A percentile compares a stretch with the other conserved stretches of the same genome.
Conservation (phyloP, 2,329 filamentous ascomycete genomes). For the Hymenoscyphus scutula region DNA sequence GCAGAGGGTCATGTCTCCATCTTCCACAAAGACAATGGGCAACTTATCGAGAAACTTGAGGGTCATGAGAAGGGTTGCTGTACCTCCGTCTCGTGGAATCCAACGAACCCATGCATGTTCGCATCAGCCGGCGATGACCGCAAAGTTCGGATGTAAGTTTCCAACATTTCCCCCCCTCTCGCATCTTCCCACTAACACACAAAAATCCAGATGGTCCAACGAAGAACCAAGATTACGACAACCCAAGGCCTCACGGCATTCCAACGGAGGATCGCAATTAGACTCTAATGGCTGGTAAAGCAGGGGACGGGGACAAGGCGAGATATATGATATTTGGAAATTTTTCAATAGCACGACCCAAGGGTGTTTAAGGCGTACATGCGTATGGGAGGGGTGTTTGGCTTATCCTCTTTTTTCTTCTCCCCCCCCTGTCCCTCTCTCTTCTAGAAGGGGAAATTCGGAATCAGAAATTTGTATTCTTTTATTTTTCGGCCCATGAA, state of each 20-base stretch:
- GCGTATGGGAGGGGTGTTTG: not conserved
- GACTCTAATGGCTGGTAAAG: conserved; percentile 26
- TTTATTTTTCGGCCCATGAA: too few relatives aligned
- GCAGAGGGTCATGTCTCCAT: conserved; percentile 71
- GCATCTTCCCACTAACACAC: conserved; percentile 1
- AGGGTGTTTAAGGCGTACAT: not conserved
- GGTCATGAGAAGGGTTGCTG: conserved; percentile 75
- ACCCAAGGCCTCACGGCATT: conserved; percentile 18
- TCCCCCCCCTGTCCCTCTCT: too few relatives aligned
- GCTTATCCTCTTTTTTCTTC: too few relatives aligned
- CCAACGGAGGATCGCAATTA: conserved; percentile 21
- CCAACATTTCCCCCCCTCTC: conserved; percentile 1
- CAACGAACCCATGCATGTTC: conserved; percentile 76
- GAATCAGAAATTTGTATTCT: too few relatives aligned
- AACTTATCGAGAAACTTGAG: conserved; percentile 70
- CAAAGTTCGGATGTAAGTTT: conserved; percentile 77
- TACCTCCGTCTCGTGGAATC: conserved; percentile 89
- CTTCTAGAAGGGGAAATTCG: too few relatives aligned
- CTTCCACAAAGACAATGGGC: conserved; percentile 84
- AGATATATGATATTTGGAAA: conserved; percentile 5
- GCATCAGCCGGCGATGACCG: conserved; percentile 89
- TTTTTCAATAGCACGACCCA: conserved; percentile 5
- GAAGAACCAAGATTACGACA: conserved; percentile 15
- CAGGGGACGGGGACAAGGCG: conserved; percentile 3
- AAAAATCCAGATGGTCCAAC: conserved; percentile 29